phyloP scores from a whole-genome alignment of 2,329 filamentous ascomycete genomes.

The Calonectria ilicicola region DNA sequence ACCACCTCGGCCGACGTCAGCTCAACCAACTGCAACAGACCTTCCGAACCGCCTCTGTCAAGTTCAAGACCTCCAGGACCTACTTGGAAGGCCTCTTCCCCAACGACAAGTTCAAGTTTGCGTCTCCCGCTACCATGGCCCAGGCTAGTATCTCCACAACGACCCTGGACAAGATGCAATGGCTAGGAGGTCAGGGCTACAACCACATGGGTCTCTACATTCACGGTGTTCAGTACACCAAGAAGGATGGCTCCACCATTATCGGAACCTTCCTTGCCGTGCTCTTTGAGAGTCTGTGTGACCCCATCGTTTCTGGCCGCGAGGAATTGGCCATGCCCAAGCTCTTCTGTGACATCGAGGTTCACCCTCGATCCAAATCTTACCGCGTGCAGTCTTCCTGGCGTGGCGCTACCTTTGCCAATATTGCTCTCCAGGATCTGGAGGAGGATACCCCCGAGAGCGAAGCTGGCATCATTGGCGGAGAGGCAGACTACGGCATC shows the following conservation, averaged over 20 bases:
- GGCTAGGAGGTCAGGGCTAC: constrained; percentile 72
- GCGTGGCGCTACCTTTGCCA: constrained; percentile 25
- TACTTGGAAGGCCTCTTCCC: constrained; percentile 54
- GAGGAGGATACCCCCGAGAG: constrained; percentile 13
- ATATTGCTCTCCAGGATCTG: constrained; percentile 17
- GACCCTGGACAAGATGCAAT: constrained; percentile 65
- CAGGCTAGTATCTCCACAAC: constrained; percentile 57
- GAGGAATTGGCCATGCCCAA: constrained; percentile 74
- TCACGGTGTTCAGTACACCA: constrained; percentile 70
- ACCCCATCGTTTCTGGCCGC: constrained; percentile 66
- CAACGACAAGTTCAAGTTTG: constrained; percentile 62
- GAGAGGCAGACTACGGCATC: constrained; percentile 57
- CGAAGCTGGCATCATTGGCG: constrained; percentile 23
- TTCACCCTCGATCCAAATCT: constrained; percentile 35
- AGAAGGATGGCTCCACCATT: constrained; percentile 59
- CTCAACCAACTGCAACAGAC: constrained; percentile 38
- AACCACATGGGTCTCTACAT: constrained; percentile 70
- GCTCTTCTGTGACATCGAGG: constrained; percentile 62
- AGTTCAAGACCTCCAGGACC: constrained; percentile 63
- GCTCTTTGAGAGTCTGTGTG: constrained; percentile 61
- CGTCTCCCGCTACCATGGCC: constrained; percentile 59
- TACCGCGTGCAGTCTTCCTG: constrained; percentile 26
- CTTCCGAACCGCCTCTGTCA: constrained; percentile 60
- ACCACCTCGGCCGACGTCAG: constrained; percentile 16
- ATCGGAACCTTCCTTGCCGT: constrained; percentile 67